phyloP scores from a whole-genome alignment of 805 yeast genomes.

The Barnettozyma sp. region DNA sequence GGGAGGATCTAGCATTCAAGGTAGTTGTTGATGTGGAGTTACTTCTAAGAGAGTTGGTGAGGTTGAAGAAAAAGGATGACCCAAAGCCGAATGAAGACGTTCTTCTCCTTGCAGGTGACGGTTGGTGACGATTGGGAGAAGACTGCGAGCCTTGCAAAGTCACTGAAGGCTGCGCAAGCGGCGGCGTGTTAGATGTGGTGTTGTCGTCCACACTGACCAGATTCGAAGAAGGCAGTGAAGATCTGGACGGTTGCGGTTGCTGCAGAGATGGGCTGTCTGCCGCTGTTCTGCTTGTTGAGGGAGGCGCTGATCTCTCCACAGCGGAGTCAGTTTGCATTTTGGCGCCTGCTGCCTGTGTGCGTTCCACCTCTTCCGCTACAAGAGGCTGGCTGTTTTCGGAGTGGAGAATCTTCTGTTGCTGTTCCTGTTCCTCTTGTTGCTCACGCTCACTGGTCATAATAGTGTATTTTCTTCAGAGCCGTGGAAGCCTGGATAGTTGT shows the following conservation, averaged over 20 bases:
- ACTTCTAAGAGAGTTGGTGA: constrained; percentile 22
- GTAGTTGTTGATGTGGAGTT: constrained; percentile 21
- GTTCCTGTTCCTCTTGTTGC: constrained; percentile 2
- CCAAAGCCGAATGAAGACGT: constrained; percentile 25
- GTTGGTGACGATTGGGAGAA: constrained; percentile 10
- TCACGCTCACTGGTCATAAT: background rate
- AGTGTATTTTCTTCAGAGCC: no score
- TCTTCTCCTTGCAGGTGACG: constrained; percentile 21
- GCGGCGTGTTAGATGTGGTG: no score
- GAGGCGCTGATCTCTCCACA: no score
- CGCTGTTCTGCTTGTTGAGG: no score
- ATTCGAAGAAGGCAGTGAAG: background rate
- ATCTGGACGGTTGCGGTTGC: constrained; percentile 4
- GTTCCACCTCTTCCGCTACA: no score
- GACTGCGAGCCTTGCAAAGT: constrained; percentile 6
- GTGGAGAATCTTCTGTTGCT: background rate
- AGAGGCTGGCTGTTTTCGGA: no score
- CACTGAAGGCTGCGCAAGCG: constrained; percentile 7
- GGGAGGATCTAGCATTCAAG: constrained; percentile 4
- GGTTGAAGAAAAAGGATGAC: constrained; percentile 21
- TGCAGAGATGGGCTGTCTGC: constrained; percentile 8
- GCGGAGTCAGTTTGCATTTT: no score
- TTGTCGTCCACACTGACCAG: no score
- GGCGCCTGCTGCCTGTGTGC: no score
- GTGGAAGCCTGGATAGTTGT: no score